Base-by-base conservation (phyloP, 164 flowering plant genomes). In the Echeveria elegans region DNA sequence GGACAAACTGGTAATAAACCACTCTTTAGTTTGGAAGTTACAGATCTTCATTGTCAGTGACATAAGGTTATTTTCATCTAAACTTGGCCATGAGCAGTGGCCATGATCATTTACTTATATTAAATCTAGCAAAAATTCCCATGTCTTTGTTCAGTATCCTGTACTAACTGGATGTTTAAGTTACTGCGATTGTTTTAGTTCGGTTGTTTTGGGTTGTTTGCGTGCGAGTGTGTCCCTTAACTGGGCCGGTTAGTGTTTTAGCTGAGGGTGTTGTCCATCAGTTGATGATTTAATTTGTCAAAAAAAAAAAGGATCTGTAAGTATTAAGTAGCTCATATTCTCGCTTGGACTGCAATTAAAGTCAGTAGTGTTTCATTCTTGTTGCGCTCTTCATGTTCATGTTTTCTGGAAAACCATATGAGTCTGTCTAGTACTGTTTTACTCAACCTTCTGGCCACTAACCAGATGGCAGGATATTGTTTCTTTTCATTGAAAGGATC, bases 1-100 rank as follows among this genome's bases (percentile, higher is more conserved):
- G 88, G 86, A 31, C 66, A 75, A 72, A 66, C 2, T 60, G 91
- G 96, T 88, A 78, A 43, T 28, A 7, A 15, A 29, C 53, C 14
- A 0, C 19, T 26, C 37, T n/a, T 31, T 15, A n/a, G 2, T 19
- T 52, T 9, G 40, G 41, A 8, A 32, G 32, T 16, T 48, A 2
- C 19, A 19, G 32, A 37, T 36, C 62, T 67, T 34, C 29, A 37
- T 12, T 29, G 8, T 6, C 16, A 16, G 19, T 4, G 2, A 23
- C 19, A 53, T 36, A 24, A 52, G 58, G 15, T 8, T 23, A 52
- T 52, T 24, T 21, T 52, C 8, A 23, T n/a, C n/a, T n/a, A 21
- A 23, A 18, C 29, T 52, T 21, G 58, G 26, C 14, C 12, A 52
- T 8, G 21, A 8, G 14, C 58, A 23, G 58, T 24, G 58, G 29